Evolutionary conservation across 2,329 filamentous ascomycete genomes (phyloP), one percentile per base, ranked within the genome.

Genomic region (Botrytis paeoniae): DNA sequence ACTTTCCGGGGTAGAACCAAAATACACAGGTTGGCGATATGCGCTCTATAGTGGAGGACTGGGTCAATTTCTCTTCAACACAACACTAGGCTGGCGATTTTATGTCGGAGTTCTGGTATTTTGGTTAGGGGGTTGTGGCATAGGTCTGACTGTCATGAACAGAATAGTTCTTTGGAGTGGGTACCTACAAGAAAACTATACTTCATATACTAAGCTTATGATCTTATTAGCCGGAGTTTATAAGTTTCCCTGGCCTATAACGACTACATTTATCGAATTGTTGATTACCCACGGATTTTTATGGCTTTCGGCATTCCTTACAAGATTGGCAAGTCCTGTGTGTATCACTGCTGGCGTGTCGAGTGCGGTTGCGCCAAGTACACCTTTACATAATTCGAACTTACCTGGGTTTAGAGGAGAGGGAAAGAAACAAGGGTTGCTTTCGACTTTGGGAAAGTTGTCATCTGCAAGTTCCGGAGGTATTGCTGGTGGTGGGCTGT

Each of bases 241-340:
- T 77, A 86, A 85, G 76, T 87, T 88, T 74, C 84, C 84, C 1
- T 88, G 86, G 74, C 86, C 86, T 22, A 80, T 88, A 43, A 84
- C 85, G 14, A 82, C 84, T 69, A 86, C 86, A 0, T 83, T 86
- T 41, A 77, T 86, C 29, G 84, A 88, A 75, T 82, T 88, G 57
- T 77, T 85, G 63, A 82, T 86, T 70, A 85, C 85, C 5, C 86
- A 88, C 74, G 74, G 84, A 8, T 82, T 85, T 54, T 81, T 88
- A 64, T 75, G 86, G 7, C 81, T 83, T 70, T 83, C 83, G 45
- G 84, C 86, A 29, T 84, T 83, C 71, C 80, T 88, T 37, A 86
- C 85, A 2, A 81, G 86, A 74, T 82, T 82, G 60, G 80, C 86
- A 32, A 81, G 81, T 41, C 80, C 80, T 1, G 83, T 82, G 18